Percentiles rank a stretch among this genome's conserved stretches.
phyloP scores from a whole-genome alignment of 805 yeast species.

The Spathaspora boniae region DNA sequence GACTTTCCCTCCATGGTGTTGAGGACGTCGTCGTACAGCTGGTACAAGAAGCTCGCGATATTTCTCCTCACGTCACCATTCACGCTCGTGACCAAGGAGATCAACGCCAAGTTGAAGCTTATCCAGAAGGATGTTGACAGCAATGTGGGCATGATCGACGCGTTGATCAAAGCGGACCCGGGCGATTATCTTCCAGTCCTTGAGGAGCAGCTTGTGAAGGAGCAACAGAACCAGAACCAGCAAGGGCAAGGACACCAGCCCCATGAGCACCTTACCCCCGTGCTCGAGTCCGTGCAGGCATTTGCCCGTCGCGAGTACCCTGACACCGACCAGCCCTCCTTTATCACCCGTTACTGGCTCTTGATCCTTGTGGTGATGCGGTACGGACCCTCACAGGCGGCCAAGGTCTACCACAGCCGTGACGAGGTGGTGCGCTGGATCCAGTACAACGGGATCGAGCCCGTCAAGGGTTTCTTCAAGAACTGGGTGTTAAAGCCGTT shows the following conservation, averaged over 20 bases:
- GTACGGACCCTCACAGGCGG: slow-evolving; percentile 53
- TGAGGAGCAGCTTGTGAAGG: slow-evolving; percentile 1
- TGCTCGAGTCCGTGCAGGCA: slow-evolving; percentile 7
- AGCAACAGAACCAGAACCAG: slow-evolving; percentile 1
- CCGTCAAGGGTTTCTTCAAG: slow-evolving; percentile 59
- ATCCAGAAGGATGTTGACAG: slow-evolving; percentile 21
- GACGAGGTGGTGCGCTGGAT: slow-evolving; percentile 55
- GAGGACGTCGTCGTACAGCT: slow-evolving; percentile 2
- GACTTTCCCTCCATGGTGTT: slow-evolving; percentile 16
- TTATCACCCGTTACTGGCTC: slow-evolving; percentile 66
- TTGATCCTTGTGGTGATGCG: slow-evolving; percentile 33
- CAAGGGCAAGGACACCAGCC: slow-evolving; percentile 9
- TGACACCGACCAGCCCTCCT: slow-evolving; percentile 31
- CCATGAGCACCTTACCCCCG: slow-evolving; percentile 7
- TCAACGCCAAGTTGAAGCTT: slow-evolving; percentile 17
- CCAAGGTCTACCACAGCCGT: slow-evolving; percentile 47
- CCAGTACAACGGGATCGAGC: slow-evolving; percentile 56
- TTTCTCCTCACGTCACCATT: slow-evolving; percentile 17
- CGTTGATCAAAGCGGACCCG: slow-evolving; percentile 17
- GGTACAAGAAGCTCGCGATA: slow-evolving; percentile 5
- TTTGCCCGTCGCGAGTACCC: slow-evolving; percentile 9
- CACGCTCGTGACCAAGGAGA: slow-evolving; percentile 22
- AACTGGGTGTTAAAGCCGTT: slow-evolving; percentile 87
- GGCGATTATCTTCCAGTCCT: slow-evolving; percentile 1
- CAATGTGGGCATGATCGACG: slow-evolving; percentile 22